Base-by-base conservation (phyloP, 2,329 filamentous ascomycete genomes). In the Curvularia spicifera region DNA sequence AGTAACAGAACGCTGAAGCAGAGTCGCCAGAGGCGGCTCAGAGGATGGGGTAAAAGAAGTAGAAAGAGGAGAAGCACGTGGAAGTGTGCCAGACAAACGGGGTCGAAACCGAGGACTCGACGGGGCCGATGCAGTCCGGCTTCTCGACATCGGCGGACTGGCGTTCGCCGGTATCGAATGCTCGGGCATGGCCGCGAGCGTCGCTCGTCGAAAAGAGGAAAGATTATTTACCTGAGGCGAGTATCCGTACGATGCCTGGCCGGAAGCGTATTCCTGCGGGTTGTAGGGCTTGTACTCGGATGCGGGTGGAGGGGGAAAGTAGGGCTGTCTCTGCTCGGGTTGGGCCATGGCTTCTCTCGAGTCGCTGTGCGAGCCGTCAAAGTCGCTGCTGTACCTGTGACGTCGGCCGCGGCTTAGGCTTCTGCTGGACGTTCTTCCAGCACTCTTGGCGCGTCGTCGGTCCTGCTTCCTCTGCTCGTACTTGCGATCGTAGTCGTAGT, bases 241-340 rank as follows among this genome's bases (percentile, higher is more conserved):
- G 59, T 74, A 74, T 50, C 65, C 65, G 52, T 72, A 71, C 12
- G 70, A 67, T 29, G 60, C 64, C 50, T 60, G 66, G 33, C 33
- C 24, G 18, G 69, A 61, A 44, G 69, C 65, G 60, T 75, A 72
- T 50, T 76, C 73, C 56, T 73, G 73, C 35, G 74, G 67, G 47
- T 74, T 73, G 63, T 78, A 78, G 15, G 74, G 70, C 55, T 63
- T 70, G 57, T 76, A 76, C 42, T 73, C 71, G 50, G 71, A 68
- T 15, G 63, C 53, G 39, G 73, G 72, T 40, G 71, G 72, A 39
- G 74, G 75, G 59, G 72, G 66, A 51, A 72, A 76, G 49, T 75
- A 70, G 26, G 68, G 67, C 26, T 58, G 67, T 61, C 65, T 63
- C 48, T 68, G 66, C 22, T 71, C 71, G 48, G 65, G 51, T 26